Evolutionary conservation across 2,329 filamentous ascomycete genomes (phyloP), one percentile per base, ranked within the genome.

Genomic region (Aspergillus hortae): DNA sequence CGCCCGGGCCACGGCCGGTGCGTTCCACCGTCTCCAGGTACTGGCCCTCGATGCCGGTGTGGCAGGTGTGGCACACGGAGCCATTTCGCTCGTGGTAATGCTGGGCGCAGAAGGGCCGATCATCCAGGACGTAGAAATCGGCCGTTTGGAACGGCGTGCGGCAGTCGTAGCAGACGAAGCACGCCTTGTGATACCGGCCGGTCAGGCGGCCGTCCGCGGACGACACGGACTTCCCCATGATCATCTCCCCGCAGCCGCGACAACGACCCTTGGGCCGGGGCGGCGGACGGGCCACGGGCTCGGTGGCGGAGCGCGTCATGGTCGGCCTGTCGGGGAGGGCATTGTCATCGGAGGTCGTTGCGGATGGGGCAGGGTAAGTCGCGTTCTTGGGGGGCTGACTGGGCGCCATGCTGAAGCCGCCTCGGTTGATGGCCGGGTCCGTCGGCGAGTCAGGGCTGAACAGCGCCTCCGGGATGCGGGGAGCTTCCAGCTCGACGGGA

Each of bases 31-130:
- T 95, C 68, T 96, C 91, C 35, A 96, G 78, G 63, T 95, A 99
- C 61, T 92, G 87, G 0, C 94, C 94, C 71, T 99, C 94, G 60
- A 99, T 97, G 12, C 94, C 94, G 10, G 78, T 77, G 57, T 88
- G 82, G 69, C 94, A 99, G 27, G 80, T 81, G 14, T 82, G 81
- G 68, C 94, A 99, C 1, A 96, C 75, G 44, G 90, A 95, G 46
- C 88, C 87, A 62, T 97, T 97, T 32, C 94, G 80, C 68, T 88
- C 83, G 74, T 99, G 94, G 68, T 97, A 99, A 71, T 97, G 91
- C 46, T 86, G 85, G 60, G 90, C 87, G 71, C 94, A 97, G 73
- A 92, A 96, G 0, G 94, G 94, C 53, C 84, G 80, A 72, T 99
- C 90, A 58, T 88, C 75, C 54, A 91, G 82, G 10, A 99, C 92